Percentiles rank a stretch among this genome's conserved stretches.
Evolutionary conservation across 306 rosid genomes (phyloP).

Genomic region (Vicia sativa): DNA sequence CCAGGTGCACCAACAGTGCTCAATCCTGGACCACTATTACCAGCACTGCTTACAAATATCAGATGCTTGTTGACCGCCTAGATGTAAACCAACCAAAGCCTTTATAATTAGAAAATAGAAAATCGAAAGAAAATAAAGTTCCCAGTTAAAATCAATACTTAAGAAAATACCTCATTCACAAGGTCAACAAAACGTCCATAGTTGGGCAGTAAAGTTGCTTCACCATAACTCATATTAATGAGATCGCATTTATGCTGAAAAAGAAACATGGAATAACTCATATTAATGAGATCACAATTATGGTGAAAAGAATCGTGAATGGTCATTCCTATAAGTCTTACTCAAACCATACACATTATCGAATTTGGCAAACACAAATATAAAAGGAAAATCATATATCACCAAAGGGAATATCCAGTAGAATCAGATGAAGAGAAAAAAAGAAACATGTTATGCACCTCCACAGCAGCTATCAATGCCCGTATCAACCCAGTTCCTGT

Average conservation of each 20-base stretch:
- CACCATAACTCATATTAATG: conserved; percentile 98
- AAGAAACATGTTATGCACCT: conserved; percentile 57
- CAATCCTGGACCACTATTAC: conserved; percentile 96
- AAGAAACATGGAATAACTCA: conserved; percentile 61
- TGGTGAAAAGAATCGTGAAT: conserved; percentile 61
- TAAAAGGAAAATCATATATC: conserved; percentile 28
- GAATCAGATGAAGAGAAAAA: conserved; percentile 21
- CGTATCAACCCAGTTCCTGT: conserved; percentile 97
- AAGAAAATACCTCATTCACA: conserved; percentile 71
- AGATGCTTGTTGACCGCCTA: conserved; percentile 91
- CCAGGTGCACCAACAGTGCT: conserved; percentile 99
- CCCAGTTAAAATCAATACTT: conserved; percentile 34
- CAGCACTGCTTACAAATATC: conserved; percentile 97
- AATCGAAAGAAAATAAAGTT: conserved; percentile 27
- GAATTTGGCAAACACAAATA: conserved; percentile 9
- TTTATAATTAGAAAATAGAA: conserved; percentile 37
- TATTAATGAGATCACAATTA: conserved; percentile 88
- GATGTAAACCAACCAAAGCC: conserved; percentile 39
- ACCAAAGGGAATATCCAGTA: conserved; percentile 28
- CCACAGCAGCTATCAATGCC: conserved; percentile 92
- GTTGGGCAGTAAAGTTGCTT: conserved; percentile 84
- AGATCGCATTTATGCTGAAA: conserved; percentile 96
- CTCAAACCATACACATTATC: conserved; percentile 18
- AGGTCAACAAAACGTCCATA: conserved; percentile 99
- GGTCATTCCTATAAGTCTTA: conserved; percentile 33